Evolutionary conservation across 164 flowering plant species (phyloP).

Genomic region (Nymphaea colorata): DNA sequence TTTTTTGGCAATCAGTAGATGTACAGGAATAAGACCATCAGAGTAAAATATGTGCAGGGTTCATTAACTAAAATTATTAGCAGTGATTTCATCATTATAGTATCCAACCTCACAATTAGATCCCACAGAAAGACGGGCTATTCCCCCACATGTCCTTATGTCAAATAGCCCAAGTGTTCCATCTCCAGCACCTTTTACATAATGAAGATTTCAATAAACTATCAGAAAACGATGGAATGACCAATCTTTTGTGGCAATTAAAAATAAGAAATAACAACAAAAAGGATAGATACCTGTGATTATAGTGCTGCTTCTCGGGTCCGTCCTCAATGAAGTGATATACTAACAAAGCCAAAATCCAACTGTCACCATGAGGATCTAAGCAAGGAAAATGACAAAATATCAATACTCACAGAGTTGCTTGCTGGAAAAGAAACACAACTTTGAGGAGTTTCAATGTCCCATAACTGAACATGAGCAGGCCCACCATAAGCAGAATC

Average conservation of each 20-base stretch:
- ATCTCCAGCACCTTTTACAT: slow-evolving; percentile 7
- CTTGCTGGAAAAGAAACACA: slow-evolving; percentile 3
- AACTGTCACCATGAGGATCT: neutral
- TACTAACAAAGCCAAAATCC: neutral
- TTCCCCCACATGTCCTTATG: slow-evolving; percentile 4
- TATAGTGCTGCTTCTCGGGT: neutral
- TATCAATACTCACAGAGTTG: slow-evolving; percentile 1
- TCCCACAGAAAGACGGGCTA: slow-evolving; percentile 6
- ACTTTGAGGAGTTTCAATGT: slow-evolving; percentile 4
- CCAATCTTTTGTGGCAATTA: too few relatives aligned
- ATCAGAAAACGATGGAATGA: neutral
- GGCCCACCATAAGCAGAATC: slow-evolving; percentile 8
- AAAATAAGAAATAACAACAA: neutral
- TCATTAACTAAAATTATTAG: too few relatives aligned
- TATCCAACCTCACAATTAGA: slow-evolving; percentile 4
- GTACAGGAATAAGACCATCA: too few relatives aligned
- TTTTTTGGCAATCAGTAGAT: too few relatives aligned
- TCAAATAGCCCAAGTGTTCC: slow-evolving; percentile 7
- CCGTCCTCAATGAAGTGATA: neutral
- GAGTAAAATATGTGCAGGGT: too few relatives aligned
- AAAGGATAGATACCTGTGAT: neutral
- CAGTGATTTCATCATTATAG: too few relatives aligned
- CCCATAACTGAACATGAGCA: slow-evolving; percentile 7
- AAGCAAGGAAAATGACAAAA: neutral
- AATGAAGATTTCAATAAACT: neutral